phyloP scores from a whole-genome alignment of 169 alveolate species.

The Plasmodium vivax region DNA sequence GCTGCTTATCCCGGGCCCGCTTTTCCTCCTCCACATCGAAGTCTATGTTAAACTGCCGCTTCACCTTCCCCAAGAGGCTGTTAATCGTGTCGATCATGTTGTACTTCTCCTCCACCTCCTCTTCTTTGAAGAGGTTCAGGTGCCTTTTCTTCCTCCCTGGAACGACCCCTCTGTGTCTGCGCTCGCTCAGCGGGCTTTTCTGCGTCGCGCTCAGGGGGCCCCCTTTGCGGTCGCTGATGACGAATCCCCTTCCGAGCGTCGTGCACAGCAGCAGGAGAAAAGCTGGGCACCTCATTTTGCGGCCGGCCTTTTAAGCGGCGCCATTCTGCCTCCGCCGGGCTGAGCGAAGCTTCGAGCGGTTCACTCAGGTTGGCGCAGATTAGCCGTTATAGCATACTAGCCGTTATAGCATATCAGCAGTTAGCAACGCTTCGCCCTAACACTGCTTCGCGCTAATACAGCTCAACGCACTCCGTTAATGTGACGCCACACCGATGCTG shows the following conservation, averaged over 20 bases:
- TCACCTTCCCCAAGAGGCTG: conserved; percentile 64
- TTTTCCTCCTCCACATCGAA: conserved; percentile 30
- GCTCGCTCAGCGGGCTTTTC: conserved; percentile 6
- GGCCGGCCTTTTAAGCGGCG: conserved; percentile 1
- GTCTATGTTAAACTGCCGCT: conserved; percentile 52
- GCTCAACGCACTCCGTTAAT: not conserved
- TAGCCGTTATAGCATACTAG: too few species aligned
- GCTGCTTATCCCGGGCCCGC: not conserved
- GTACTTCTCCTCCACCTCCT: conserved; percentile 72
- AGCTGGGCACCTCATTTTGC: conserved; percentile 9
- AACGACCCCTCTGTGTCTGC: not conserved
- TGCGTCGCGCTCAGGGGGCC: not conserved
- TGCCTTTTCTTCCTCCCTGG: not conserved
- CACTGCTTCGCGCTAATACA: not conserved
- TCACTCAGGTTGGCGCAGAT: not conserved
- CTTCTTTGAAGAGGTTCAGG: conserved; percentile 47
- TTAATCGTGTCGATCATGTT: conserved; percentile 58
- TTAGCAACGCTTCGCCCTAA: too few species aligned
- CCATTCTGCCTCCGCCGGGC: not conserved
- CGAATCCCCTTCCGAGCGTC: conserved; percentile 24
- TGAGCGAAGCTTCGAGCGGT: not conserved
- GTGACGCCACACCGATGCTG: not conserved
- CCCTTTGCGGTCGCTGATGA: conserved; percentile 5
- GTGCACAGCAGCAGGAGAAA: conserved; percentile 9
- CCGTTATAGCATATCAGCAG: too few species aligned